Conservation (phyloP, 2,329 filamentous ascomycete species). For the Hymenoscyphus infarciens region DNA sequence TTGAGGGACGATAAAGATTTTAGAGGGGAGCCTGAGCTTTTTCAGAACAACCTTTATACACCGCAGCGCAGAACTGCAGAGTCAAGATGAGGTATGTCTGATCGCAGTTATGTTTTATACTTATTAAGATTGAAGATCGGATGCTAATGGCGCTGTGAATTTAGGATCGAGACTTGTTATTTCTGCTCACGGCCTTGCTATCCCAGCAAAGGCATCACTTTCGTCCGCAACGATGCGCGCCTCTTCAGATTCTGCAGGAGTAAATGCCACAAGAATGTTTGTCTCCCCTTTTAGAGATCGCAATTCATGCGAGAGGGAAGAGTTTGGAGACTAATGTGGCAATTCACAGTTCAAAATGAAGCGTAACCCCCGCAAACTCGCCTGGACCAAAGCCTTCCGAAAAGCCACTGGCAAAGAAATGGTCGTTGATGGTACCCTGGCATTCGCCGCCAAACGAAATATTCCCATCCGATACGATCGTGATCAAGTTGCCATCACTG, state of each 20-base stretch:
- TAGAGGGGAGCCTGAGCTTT: neutral
- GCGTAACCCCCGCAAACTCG: slow-evolving; percentile 93
- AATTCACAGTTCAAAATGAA: slow-evolving; percentile 81
- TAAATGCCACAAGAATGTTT: slow-evolving; percentile 45
- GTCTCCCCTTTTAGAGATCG: neutral
- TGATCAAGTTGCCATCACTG: slow-evolving; percentile 79
- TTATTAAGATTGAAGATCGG: neutral
- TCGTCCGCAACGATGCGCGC: slow-evolving; percentile 40
- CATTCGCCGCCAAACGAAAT: slow-evolving; percentile 90
- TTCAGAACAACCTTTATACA: neutral
- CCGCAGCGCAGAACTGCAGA: slow-evolving; percentile 15
- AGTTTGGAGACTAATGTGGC: slow-evolving; percentile 90
- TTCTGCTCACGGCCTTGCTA: slow-evolving; percentile 69
- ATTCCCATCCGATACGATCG: slow-evolving; percentile 94
- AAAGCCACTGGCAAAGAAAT: slow-evolving; percentile 79
- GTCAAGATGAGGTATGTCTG: slow-evolving; percentile 27
- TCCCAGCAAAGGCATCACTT: slow-evolving; percentile 56
- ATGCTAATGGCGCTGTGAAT: neutral
- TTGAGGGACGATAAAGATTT: slow-evolving; percentile 3
- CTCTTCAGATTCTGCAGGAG: slow-evolving; percentile 54
- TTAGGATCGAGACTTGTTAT: slow-evolving; percentile 61
- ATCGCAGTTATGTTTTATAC: neutral
- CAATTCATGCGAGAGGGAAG: slow-evolving; percentile 97
- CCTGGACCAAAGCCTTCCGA: slow-evolving; percentile 94
- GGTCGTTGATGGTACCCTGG: slow-evolving; percentile 90